Percentiles rank a stretch among this genome's conserved stretches.
These are phyloP conservation scores for Heterobasidion irregulare DNA, from an alignment of 1,284 basidiomycete genomes.

Conservation along the genomic window DNA sequence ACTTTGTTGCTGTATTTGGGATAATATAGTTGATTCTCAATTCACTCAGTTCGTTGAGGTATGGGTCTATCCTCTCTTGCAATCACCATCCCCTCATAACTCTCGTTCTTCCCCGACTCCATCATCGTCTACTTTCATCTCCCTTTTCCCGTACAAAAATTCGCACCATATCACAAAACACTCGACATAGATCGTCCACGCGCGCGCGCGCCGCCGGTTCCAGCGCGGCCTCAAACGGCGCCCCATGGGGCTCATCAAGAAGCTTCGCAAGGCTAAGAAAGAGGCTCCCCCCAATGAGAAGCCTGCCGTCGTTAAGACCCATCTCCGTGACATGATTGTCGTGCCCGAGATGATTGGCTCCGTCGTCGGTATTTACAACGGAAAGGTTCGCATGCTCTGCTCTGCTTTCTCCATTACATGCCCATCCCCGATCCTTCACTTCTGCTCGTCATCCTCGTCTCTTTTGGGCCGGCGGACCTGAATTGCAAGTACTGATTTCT, in stretches of 20 bases:
- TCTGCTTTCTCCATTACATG: not conserved
- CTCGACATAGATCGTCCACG: slow-evolving; percentile 81
- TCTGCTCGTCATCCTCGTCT: not conserved
- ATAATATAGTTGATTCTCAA: not conserved
- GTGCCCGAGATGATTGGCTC: slow-evolving; percentile 99
- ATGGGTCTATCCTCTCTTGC: slow-evolving; percentile 7
- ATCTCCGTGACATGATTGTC: slow-evolving; percentile 99
- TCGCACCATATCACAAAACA: not conserved
- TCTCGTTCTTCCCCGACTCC: too few species aligned
- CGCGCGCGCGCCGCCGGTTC: slow-evolving; percentile 98
- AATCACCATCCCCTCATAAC: slow-evolving; percentile 13
- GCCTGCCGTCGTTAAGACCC: slow-evolving; percentile 97
- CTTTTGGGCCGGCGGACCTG: too few species aligned
- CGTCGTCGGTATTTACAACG: slow-evolving; percentile 96
- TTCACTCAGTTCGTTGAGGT: slow-evolving; percentile 65
- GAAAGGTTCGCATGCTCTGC: slow-evolving; percentile 54
- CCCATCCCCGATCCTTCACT: not conserved
- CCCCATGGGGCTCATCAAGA: slow-evolving; percentile 99
- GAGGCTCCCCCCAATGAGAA: slow-evolving; percentile 98
- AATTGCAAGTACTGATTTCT: too few species aligned
- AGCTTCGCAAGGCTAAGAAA: slow-evolving; percentile 99
- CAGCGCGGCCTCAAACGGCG: slow-evolving; percentile 97
- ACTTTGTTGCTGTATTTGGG: not conserved
- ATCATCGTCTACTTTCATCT: too few species aligned
- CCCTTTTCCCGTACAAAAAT: not conserved